phyloP scores from a whole-genome alignment of 2,329 filamentous ascomycete genomes.

The Exophiala calicioides region DNA sequence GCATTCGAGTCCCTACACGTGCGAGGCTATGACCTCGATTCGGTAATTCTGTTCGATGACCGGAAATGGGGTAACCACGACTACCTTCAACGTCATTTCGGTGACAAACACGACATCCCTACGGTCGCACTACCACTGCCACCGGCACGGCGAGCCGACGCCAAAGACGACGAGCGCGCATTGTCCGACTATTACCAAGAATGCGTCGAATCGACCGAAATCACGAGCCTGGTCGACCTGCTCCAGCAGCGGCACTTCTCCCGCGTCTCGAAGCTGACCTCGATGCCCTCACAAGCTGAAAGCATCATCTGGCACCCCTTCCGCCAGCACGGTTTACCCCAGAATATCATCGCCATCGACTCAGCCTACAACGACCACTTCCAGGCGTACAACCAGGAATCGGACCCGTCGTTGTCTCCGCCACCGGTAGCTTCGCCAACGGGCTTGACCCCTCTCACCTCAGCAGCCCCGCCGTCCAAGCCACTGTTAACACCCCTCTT shows the following conservation, averaged over 20 bases:
- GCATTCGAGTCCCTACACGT: constrained; percentile 76
- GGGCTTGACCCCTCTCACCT: constrained; percentile 24
- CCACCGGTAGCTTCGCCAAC: constrained; percentile 1
- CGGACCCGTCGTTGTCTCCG: constrained; percentile 23
- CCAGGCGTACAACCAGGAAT: constrained; percentile 55
- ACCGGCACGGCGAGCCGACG: constrained; percentile 49
- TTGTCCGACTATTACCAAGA: constrained; percentile 67
- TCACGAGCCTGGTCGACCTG: constrained; percentile 51
- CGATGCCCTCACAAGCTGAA: constrained; percentile 63
- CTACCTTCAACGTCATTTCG: constrained; percentile 70
- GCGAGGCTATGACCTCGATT: constrained; percentile 75
- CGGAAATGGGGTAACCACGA: constrained; percentile 65
- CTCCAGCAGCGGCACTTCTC: constrained; percentile 57
- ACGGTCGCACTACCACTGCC: constrained; percentile 61
- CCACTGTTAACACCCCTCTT: constrained; percentile 65
- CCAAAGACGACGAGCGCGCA: constrained; percentile 52
- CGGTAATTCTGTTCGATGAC: constrained; percentile 69
- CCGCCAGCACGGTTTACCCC: constrained; percentile 70
- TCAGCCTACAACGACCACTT: constrained; percentile 79
- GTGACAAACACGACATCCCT: constrained; percentile 57
- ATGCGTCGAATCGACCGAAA: constrained; percentile 41
- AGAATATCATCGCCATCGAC: constrained; percentile 73
- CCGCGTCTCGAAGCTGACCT: constrained; percentile 61
- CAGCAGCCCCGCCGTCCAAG: constrained; percentile 17
- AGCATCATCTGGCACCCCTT: constrained; percentile 81